A percentile compares a stretch with the other conserved stretches of the same genome.
These are phyloP conservation scores for Gypsophila paniculata DNA, from an alignment of 179 eudicot genomes.

Conservation along the genomic window DNA sequence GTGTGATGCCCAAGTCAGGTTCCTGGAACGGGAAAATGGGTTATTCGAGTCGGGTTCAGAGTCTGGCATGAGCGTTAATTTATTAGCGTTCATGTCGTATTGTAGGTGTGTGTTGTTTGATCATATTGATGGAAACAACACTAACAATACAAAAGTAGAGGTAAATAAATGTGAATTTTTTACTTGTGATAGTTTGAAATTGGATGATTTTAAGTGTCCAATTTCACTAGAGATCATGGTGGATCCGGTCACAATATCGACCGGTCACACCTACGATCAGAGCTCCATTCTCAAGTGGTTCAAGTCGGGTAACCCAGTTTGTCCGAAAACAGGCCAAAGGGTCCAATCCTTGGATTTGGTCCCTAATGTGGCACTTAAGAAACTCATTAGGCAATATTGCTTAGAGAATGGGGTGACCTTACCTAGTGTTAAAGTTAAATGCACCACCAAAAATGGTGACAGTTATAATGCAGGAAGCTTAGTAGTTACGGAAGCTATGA, in stretches of 20 bases:
- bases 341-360: slow-evolving; percentile 43
- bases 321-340: slow-evolving; percentile 77
- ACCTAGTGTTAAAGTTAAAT: slow-evolving; percentile 16
- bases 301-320: slow-evolving; percentile 50
- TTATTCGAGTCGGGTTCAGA: slow-evolving; percentile 29
- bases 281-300: slow-evolving; percentile 76
- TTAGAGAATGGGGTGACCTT: slow-evolving; percentile 37
- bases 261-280: slow-evolving; percentile 87
- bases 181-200: slow-evolving; percentile 34
- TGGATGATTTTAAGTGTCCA: slow-evolving; percentile 77
- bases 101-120: slow-evolving; percentile 53
- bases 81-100: slow-evolving; percentile 54
- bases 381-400: slow-evolving; percentile 44
- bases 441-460: not conserved
- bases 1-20: slow-evolving; percentile 53
- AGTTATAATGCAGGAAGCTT: slow-evolving; percentile 23
- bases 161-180: not conserved
- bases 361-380: slow-evolving; percentile 59
- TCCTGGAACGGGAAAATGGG: slow-evolving; percentile 44
- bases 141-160: not conserved
- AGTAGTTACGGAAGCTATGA: slow-evolving; percentile 48
- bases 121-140: slow-evolving; percentile 18
- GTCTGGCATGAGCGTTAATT: slow-evolving; percentile 23
- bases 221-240: slow-evolving; percentile 78
- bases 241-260: slow-evolving; percentile 68